Percentiles rank a stretch among this genome's conserved stretches.
These are phyloP conservation scores for Acidomyces sp. DNA, from an alignment of 495 filamentous ascomycete genomes.

Conservation along the genomic window DNA sequence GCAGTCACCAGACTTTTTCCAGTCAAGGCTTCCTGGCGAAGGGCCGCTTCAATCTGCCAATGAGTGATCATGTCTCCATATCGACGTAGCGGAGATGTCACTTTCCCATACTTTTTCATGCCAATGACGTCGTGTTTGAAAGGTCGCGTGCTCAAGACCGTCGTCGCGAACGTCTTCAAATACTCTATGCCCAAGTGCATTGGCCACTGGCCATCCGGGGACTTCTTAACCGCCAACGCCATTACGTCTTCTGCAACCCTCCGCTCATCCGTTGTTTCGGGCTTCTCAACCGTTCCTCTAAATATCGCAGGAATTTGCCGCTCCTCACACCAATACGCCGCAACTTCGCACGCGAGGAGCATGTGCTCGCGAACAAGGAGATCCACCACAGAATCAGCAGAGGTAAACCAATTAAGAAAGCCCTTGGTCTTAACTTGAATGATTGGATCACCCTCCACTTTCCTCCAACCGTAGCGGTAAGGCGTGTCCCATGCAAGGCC, in stretches of 20 bases:
- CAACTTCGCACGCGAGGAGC: conserved; percentile 62
- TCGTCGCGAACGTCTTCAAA: conserved; percentile 37
- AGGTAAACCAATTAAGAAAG: conserved; percentile 28
- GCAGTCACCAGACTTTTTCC: conserved; percentile 40
- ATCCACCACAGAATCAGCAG: conserved; percentile 3
- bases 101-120: conserved; percentile 57
- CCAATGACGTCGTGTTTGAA: conserved; percentile 51
- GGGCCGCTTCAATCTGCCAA: conserved; percentile 78
- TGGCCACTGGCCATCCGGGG: conserved; percentile 19
- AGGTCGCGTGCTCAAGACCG: conserved; percentile 35
- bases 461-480: conserved; percentile 19
- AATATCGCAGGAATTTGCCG: conserved; percentile 70
- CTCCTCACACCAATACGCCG: conserved; percentile 57
- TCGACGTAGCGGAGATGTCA: conserved; percentile 75
- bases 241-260: conserved; percentile 26
- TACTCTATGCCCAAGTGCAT: conserved; percentile 26
- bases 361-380: conserved; percentile 51
- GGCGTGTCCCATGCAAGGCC: conserved; percentile 22
- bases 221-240: conserved; percentile 19
- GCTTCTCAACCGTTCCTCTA: conserved; percentile 51
- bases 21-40: conserved; percentile 52
- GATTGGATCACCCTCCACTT: conserved; percentile 40
- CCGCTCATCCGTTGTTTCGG: conserved; percentile 34
- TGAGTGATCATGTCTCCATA: conserved; percentile 74
- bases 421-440: conserved; percentile 29